Base-by-base conservation (phyloP, 305 asterid genomes). In the Solanum hybrid region DNA sequence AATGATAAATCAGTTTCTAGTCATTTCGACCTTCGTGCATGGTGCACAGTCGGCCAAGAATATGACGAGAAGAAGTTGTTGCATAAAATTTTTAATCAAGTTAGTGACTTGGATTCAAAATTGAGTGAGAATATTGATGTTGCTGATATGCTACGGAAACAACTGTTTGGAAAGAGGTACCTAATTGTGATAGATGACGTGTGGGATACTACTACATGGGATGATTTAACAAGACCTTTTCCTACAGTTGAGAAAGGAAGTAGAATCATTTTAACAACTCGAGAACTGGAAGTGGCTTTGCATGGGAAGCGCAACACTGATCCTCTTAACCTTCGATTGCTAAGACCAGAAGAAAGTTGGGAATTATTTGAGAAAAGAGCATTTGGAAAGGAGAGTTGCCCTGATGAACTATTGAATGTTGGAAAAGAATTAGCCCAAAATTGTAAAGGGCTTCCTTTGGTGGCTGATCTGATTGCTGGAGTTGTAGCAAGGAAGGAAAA, bases 141-240 rank as follows among this genome's bases (percentile, higher is more conserved):
- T 57, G 76, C 76, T 29, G 31, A 51, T 28, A 51, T 2, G 88
- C 74, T 85, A 20, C 76, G 46, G 12, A 57, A 61, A 87, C 12
- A 64, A 10, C 84, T 91, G 6, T 86, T 20, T 8, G 87, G 79
- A 8, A 39, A 76, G 24, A 71, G 89, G 42, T 91, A 91, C 13
- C 75, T 91, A 1, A 86, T 92, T 33, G 92, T 92, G 8, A 4
- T 92, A 84, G 92, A 92, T 87, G 91, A 92, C 2, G 11, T 90
- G 14, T 90, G 92, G 92, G 88, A 78, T 16, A 64, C 40, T 31
- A 87, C 22, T 0, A 88, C 87, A 5, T 92, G 89, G 91, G 84
- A 39, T 37, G 89, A 51, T 2, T 34, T 92, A 6, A 26, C 35
- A 34, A 64, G 74, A 42, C 85, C 78, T 73, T 87, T 91, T 11